These are phyloP conservation scores for Gomphus bonarii DNA, from an alignment of 1,284 basidiomycete species.

Conservation along the genomic window DNA sequence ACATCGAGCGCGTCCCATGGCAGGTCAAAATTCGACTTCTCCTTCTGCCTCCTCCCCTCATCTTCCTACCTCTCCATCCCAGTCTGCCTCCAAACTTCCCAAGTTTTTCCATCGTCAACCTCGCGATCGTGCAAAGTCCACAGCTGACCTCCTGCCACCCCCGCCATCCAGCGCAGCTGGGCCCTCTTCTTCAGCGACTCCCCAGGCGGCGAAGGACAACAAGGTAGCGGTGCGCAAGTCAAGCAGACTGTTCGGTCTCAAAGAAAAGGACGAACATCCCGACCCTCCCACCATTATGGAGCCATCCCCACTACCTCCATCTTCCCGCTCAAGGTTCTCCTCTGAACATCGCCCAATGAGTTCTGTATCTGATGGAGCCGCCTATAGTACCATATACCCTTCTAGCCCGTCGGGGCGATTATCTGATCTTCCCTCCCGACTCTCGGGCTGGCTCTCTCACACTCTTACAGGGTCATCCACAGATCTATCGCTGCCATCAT, in stretches of 20 bases:
- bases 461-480: constrained; percentile 58
- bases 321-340: constrained; percentile 30
- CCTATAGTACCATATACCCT: constrained; percentile 28
- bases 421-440: constrained; percentile 47
- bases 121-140: constrained; percentile 50
- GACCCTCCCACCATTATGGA: constrained; percentile 42
- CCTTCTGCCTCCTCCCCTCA: constrained; percentile 19
- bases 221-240: constrained; percentile 12
- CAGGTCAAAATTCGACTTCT: neutral
- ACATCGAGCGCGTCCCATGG: constrained; percentile 2
- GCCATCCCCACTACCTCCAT: constrained; percentile 21
- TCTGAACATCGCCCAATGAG: constrained; percentile 34
- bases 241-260: constrained; percentile 16
- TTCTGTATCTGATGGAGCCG: constrained; percentile 25
- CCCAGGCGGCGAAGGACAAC: constrained; percentile 16
- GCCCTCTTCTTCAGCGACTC: constrained; percentile 16
- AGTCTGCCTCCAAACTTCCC: constrained; percentile 42
- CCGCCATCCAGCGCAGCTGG: constrained; percentile 26
- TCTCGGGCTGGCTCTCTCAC: constrained; percentile 71
- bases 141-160: constrained; percentile 35
- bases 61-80: constrained; percentile 19
- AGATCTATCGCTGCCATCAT: constrained; percentile 54
- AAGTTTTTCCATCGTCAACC: constrained; percentile 54
- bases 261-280: constrained; percentile 19
- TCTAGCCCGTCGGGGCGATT: constrained; percentile 27